Base-by-base conservation (phyloP, 23 red algal genomes). In the Gracilaria domingensis region DNA sequence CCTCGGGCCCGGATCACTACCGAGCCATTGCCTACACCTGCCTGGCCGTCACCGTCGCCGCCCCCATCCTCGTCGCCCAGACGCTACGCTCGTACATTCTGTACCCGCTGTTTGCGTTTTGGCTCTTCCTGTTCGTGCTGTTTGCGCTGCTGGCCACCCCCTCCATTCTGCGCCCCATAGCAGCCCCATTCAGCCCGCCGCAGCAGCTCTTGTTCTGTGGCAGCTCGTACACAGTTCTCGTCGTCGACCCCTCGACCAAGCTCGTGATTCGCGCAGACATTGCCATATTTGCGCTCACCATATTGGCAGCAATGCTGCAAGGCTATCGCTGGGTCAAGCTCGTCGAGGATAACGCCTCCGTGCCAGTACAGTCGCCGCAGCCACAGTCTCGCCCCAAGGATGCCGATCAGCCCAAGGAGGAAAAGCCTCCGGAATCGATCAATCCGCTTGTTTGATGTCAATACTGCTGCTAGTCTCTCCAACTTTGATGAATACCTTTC, bases 251-350 rank as follows among this genome's bases (percentile, higher is more conserved):
- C 6, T 45, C 71, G 16, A 89, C 85, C 8, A 78, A 70, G 74
- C 20, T 89, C 23, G 48, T 89, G 6, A 53, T 51, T 47, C 36
- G 67, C 34, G 32, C 71, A 12, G 85, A 89, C 29, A 57, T 71
- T 28, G 71, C 85, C n/a, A 73, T 89, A 60, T 89, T 89, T 58
- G 67, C 57, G 8, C 26, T 89, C 0, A 71, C 67, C 25, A 33
- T 78, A 39, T 61, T 89, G 5, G 85, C 71, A 1, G 85, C 49
- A 5, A 38, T 89, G 35, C 30, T 89, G 17, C 67, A 89, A 20
- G 70, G 71, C 30, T 89, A 74, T 26, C 85, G 85, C 12, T 89
- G 85, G 85, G 47, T 81, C 49, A 81, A 81, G 35, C 67, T 73
- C 20, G 67, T 73, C 1, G 67, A 73, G 67, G 67, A 73, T 21